Evolutionary conservation across 768 basidiomycete species (phyloP).

Genomic region (Lentinus brumalis): DNA sequence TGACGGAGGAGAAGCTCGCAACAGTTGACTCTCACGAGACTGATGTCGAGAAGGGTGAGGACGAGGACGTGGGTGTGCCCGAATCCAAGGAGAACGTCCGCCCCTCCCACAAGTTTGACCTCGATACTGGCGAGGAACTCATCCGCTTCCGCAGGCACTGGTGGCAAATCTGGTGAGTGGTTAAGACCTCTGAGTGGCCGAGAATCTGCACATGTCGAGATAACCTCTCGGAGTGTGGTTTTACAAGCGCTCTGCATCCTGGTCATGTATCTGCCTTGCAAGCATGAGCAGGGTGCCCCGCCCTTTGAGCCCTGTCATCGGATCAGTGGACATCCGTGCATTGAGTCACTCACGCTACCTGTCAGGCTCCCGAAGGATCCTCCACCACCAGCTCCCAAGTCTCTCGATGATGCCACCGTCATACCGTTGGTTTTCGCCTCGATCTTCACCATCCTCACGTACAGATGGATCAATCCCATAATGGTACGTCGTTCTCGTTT

Average conservation of each 20-base stretch:
- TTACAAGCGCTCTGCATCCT: no score
- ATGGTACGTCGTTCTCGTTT: constrained; percentile 39
- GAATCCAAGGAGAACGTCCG: not conserved
- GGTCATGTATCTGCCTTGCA: no score
- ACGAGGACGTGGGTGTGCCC: constrained; percentile 5
- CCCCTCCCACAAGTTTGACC: constrained; percentile 20
- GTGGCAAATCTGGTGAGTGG: constrained; percentile 56
- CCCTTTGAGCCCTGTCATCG: no score
- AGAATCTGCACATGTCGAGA: not conserved
- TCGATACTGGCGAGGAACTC: constrained; percentile 33
- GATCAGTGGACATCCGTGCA: not conserved
- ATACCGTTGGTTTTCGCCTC: constrained; percentile 64
- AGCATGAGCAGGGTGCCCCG: no score
- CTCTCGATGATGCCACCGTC: constrained; percentile 58
- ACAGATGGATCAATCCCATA: constrained; percentile 63
- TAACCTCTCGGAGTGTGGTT: no score
- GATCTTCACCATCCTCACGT: constrained; percentile 60
- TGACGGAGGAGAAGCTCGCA: constrained; percentile 10
- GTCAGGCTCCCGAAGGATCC: constrained; percentile 59
- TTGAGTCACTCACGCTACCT: not conserved
- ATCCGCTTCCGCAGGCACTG: constrained; percentile 47
- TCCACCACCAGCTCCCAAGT: constrained; percentile 56
- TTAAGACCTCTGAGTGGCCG: not conserved
- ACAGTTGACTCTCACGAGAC: constrained; percentile 13
- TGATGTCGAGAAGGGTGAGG: constrained; percentile 12